Evolutionary conservation across 1,284 basidiomycete genomes (phyloP), one percentile per base, ranked within the genome.

Genomic region (Trichosporon asahii): DNA sequence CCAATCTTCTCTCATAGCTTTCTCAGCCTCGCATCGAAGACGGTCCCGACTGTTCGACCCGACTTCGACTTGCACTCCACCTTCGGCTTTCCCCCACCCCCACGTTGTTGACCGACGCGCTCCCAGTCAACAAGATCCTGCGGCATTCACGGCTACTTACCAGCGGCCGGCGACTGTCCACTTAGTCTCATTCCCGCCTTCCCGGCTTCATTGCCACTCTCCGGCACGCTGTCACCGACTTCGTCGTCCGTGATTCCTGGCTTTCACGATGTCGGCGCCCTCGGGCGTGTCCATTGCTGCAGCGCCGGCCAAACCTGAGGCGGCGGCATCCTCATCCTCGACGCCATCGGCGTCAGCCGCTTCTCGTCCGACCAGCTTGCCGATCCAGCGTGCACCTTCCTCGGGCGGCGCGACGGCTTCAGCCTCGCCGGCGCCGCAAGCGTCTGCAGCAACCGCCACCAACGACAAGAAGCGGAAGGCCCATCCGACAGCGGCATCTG

Each of bases 381-480:
- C 65, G 49, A 53, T 53, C 44, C 49, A 55, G 65, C 46, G 49
- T 29, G 65, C 65, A 55, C 57, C 57, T 61, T 61, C 57, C 3
- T 61, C 57, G 8, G 57, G 57, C 23, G 18, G 27, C 23, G 57
- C 27, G 64, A 55, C 66, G 14, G 31, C 49, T 3, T 55, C 31
- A 35, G 57, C 57, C 5, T 61, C 57, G 12, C 57, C 57, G 12
- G 57, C 57, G n/a, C 57, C 57, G 57, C 57, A 35, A 21, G 31
- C 65, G 49, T 15, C 65, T 3, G 29, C 65, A 33, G 49, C 49
- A 35, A 12, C 49, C 21, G n/a, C 49, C 3, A 49, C 65, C 29
- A 80, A 85, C 90, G 64, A 76, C 37, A 79, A 77, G 67, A 79
- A 79, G 64, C 75, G 78, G 66, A 80, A 79, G 66, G 70, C 73